Evolutionary conservation across 352 stramenopile species (phyloP).

Genomic region (Globisporangium megalacanthum): DNA sequence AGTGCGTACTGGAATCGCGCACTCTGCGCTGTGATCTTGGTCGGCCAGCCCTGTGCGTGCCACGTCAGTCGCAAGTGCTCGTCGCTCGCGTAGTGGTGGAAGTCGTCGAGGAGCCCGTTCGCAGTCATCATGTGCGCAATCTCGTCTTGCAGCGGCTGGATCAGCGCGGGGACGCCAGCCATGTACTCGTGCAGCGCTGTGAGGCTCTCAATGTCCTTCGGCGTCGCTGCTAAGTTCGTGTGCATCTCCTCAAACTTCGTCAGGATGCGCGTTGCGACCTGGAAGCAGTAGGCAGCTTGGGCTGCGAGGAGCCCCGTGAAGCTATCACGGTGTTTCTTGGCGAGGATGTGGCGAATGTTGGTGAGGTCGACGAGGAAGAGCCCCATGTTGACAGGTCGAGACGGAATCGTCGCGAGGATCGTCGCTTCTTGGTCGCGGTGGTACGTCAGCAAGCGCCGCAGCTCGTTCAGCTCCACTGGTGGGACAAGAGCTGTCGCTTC

Average conservation of each 20-base stretch:
- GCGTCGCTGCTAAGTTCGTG: conserved; percentile 63
- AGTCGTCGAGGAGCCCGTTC: conserved; percentile 78
- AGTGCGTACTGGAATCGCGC: conserved; percentile 67
- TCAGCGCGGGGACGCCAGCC: conserved; percentile 49
- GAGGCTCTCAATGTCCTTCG: conserved; percentile 91
- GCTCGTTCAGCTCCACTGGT: conserved; percentile 70
- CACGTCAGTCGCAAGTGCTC: conserved; percentile 86
- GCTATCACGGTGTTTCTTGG: conserved; percentile 75
- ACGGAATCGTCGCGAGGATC: conserved; percentile 67
- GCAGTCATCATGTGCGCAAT: conserved; percentile 76
- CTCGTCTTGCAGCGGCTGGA: conserved; percentile 78
- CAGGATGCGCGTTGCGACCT: conserved; percentile 60
- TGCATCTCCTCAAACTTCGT: conserved; percentile 86
- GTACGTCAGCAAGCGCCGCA: conserved; percentile 52
- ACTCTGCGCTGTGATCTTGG: conserved; percentile 83
- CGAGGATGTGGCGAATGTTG: conserved; percentile 65
- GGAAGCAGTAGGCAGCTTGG: conserved; percentile 61
- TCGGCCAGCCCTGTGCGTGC: conserved; percentile 87
- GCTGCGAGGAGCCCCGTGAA: conserved; percentile 70
- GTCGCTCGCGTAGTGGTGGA: conserved; percentile 77
- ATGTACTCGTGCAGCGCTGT: conserved; percentile 88
- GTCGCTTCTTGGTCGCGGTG: conserved; percentile 61
- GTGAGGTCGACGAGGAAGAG: conserved; percentile 78
- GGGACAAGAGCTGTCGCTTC: conserved; percentile 45
- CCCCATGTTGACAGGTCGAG: conserved; percentile 61